Conservation (phyloP, 1,139 yeast species). For the Kodamaea plutei region DNA sequence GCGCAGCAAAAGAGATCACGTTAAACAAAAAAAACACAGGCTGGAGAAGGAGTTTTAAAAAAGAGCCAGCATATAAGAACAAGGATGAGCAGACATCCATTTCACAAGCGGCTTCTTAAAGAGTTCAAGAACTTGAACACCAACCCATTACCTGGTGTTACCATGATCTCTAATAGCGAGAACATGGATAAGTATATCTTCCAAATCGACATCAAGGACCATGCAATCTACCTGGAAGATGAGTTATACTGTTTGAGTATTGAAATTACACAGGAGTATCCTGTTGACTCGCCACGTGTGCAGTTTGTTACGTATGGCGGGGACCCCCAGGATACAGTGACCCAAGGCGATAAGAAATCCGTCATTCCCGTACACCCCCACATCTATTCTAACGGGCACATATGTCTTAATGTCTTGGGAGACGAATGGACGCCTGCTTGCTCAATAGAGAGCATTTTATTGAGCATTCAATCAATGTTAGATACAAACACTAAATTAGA, state of each 20-base stretch:
- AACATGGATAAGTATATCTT: constrained; percentile 22
- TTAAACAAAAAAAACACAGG: no score
- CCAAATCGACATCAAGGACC: constrained; percentile 20
- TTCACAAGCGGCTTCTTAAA: constrained; percentile 38
- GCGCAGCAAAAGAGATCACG: no score
- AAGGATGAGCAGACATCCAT: constrained; percentile 22
- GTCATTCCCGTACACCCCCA: constrained; percentile 67
- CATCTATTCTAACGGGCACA: constrained; percentile 70
- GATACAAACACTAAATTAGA: constrained; percentile 42
- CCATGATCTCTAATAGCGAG: constrained; percentile 22
- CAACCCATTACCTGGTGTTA: constrained; percentile 26
- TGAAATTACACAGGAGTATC: constrained; percentile 47
- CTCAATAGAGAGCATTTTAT: constrained; percentile 46
- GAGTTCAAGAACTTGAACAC: constrained; percentile 30
- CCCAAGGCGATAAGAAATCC: constrained; percentile 5
- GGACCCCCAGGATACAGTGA: constrained; percentile 14
- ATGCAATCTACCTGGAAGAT: constrained; percentile 25
- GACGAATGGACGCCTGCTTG: constrained; percentile 75
- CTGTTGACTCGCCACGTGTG: constrained; percentile 63
- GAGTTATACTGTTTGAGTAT: constrained; percentile 35
- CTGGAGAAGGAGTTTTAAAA: no score
- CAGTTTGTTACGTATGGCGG: constrained; percentile 34
- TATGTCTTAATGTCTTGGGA: constrained; percentile 61
- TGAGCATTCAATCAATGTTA: constrained; percentile 66
- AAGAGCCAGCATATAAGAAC: no score